Evolutionary conservation across 1,284 basidiomycete genomes (phyloP).

Genomic region (Coniferiporia weirii): DNA sequence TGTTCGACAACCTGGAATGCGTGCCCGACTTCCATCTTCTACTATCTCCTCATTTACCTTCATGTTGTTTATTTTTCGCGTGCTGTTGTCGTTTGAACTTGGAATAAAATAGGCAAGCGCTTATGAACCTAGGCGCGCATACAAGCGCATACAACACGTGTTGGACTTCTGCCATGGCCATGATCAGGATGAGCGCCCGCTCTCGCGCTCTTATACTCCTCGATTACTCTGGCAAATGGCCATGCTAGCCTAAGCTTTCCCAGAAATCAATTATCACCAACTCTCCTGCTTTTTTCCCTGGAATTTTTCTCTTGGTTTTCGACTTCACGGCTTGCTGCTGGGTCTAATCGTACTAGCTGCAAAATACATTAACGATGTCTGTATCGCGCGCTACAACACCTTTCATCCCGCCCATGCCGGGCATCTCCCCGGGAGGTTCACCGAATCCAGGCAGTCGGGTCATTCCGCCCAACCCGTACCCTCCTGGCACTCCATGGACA

Average conservation of each 20-base stretch:
- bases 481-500: neutral
- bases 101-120: neutral
- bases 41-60: neutral
- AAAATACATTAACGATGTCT: neutral
- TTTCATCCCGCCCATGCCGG: slow-evolving; percentile 12
- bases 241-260: neutral
- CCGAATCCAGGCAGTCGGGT: neutral
- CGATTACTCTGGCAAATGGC: neutral
- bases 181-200: slow-evolving; percentile 1
- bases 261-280: neutral
- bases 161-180: neutral
- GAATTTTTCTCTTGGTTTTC: neutral
- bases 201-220: neutral
- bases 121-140: neutral
- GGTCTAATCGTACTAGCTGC: too few species aligned
- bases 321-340: neutral
- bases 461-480: neutral
- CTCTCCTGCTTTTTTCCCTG: neutral
- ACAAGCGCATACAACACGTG: slow-evolving; percentile 1
- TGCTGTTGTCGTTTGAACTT: neutral
- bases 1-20: neutral
- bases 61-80: neutral
- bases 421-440: neutral
- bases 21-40: neutral
- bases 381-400: slow-evolving; percentile 9